phyloP scores from a whole-genome alignment of 2,329 filamentous ascomycete genomes.

The Aureobasidium lini region DNA sequence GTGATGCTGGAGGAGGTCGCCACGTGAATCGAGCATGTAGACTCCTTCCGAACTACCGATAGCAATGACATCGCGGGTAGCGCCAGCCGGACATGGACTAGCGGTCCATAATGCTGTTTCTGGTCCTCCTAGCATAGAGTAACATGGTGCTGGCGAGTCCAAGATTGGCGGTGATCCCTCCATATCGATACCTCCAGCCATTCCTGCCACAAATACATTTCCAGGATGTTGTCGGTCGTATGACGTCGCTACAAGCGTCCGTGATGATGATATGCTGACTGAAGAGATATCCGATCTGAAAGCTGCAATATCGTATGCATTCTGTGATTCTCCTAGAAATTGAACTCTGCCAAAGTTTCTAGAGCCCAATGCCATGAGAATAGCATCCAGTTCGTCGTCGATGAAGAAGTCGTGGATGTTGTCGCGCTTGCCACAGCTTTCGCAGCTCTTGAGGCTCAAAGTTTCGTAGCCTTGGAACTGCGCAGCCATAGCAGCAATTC shows the following conservation, averaged over 20 bases:
- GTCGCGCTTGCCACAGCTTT: conserved; percentile 10
- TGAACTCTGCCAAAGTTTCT: neutral
- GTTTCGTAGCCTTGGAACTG: conserved; percentile 1
- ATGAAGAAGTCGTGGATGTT: conserved; percentile 14
- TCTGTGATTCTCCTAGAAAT: neutral
- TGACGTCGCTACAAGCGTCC: conserved; percentile 6
- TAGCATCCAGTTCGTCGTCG: neutral
- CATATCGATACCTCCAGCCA: neutral
- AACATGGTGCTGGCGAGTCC: conserved; percentile 5
- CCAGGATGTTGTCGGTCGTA: neutral
- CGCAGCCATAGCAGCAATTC: neutral
- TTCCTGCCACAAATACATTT: conserved; percentile 15
- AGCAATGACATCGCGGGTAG: neutral
- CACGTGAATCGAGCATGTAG: neutral
- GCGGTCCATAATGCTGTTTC: conserved; percentile 9
- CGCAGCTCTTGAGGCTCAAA: conserved; percentile 9
- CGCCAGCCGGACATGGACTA: neutral
- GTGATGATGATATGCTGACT: neutral
- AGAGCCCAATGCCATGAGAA: conserved; percentile 6
- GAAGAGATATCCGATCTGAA: conserved; percentile 9
- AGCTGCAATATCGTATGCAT: neutral
- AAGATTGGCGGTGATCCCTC: neutral
- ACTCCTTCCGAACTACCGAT: neutral
- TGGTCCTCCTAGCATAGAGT: neutral
- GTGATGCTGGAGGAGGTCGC: neutral